Conservation (phyloP, 331 rosid genomes). For the Prunus yedoensis region DNA sequence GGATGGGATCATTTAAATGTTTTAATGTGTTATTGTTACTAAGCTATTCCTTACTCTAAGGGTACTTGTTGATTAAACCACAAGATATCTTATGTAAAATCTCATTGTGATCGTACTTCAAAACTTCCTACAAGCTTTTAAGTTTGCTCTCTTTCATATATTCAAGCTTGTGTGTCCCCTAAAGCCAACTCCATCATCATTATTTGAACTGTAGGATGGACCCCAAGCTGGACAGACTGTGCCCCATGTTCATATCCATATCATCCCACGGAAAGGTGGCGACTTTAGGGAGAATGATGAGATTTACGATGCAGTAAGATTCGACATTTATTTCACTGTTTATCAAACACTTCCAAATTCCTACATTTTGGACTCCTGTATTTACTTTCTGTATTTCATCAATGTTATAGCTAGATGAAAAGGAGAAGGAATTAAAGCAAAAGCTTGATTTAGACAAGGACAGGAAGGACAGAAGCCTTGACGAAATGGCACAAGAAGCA, state of each 20-base stretch:
- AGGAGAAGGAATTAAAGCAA: conserved; percentile 64
- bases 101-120: neutral
- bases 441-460: conserved; percentile 81
- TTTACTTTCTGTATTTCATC: neutral
- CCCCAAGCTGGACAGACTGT: conserved; percentile 88
- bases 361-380: conserved; percentile 8
- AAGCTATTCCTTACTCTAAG: too few species aligned
- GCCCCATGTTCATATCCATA: conserved; percentile 89
- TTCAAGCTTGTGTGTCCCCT: neutral
- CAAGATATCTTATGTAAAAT: neutral
- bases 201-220: conserved; percentile 62
- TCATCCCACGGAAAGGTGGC: conserved; percentile 65
- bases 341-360: neutral
- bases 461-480: conserved; percentile 63
- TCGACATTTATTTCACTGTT: neutral
- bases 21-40: neutral
- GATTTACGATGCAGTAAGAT: conserved; percentile 72
- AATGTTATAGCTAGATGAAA: conserved; percentile 59
- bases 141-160: conserved; percentile 9
- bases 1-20: conserved; percentile 4
- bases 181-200: conserved; percentile 25
- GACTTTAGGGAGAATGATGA: conserved; percentile 84
- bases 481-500: conserved; percentile 75
- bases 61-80: neutral
- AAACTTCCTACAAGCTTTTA: neutral